Evolutionary conservation across 129 eudicot genomes (phyloP).

Genomic region (Scalesia atractyloides): DNA sequence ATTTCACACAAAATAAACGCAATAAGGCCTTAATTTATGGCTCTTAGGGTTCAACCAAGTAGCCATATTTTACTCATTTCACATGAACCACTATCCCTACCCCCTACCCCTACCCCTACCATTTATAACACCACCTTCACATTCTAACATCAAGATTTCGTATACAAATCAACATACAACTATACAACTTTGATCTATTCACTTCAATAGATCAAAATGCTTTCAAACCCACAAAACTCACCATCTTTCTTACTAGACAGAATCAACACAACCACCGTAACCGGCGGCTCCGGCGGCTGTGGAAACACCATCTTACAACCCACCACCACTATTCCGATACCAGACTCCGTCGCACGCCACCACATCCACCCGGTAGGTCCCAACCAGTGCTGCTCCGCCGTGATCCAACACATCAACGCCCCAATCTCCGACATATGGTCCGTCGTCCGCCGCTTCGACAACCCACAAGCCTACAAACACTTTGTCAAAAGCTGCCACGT

Average conservation of each 20-base stretch:
- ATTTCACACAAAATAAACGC: slow-evolving; percentile 9
- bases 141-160: not conserved
- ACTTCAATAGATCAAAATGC: slow-evolving; percentile 38
- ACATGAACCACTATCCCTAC: slow-evolving; percentile 25
- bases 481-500: slow-evolving; percentile 83
- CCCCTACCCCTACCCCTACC: slow-evolving; percentile 20
- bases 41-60: slow-evolving; percentile 34
- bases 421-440: slow-evolving; percentile 80
- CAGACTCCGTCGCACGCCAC: slow-evolving; percentile 59
- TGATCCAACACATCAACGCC: slow-evolving; percentile 60
- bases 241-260: slow-evolving; percentile 57
- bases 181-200: slow-evolving; percentile 2
- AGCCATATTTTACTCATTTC: slow-evolving; percentile 36
- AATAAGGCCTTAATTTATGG: slow-evolving; percentile 15
- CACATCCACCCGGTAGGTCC: slow-evolving; percentile 63
- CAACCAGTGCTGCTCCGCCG: slow-evolving; percentile 87
- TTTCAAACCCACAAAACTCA: slow-evolving; percentile 50
- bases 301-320: slow-evolving; percentile 9
- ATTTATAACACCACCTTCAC: slow-evolving; percentile 16
- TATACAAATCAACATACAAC: not conserved
- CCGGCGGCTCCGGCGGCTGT: slow-evolving; percentile 27
- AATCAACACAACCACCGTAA: slow-evolving; percentile 34
- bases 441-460: slow-evolving; percentile 86
- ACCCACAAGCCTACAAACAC: slow-evolving; percentile 91
- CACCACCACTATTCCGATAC: slow-evolving; percentile 38